Evolutionary conservation across 306 rosid genomes (phyloP).

Genomic region (Comarum palustre): DNA sequence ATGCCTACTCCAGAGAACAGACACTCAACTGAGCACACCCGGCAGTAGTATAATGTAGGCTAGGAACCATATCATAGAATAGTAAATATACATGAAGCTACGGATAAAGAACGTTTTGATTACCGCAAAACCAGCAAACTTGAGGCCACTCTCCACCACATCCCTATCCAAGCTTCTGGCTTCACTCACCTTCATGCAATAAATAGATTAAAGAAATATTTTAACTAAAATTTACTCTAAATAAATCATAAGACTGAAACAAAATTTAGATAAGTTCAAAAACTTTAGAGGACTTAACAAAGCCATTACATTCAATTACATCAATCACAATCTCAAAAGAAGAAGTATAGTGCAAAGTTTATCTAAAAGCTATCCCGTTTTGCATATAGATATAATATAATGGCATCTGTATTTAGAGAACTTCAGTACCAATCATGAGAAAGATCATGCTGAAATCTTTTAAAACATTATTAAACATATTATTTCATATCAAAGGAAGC

Average conservation of each 20-base stretch:
- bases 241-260: not conserved
- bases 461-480: not conserved
- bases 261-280: not conserved
- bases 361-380: not conserved
- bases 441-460: not conserved
- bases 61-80: not conserved
- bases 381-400: not conserved
- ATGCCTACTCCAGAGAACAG: not conserved
- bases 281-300: not conserved
- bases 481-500: not conserved
- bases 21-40: not conserved
- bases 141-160: conserved; percentile 78
- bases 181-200: conserved; percentile 85
- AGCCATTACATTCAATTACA: not conserved
- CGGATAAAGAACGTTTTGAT: not conserved
- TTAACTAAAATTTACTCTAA: not conserved
- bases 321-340: not conserved
- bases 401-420: not conserved
- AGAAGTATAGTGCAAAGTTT: not conserved
- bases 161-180: conserved; percentile 99
- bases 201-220: conserved; percentile 28
- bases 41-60: not conserved
- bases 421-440: not conserved
- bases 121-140: conserved; percentile 97
- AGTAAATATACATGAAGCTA: not conserved